Conservation (phyloP, 1,284 basidiomycete species). For the Trichosporon faecale region DNA sequence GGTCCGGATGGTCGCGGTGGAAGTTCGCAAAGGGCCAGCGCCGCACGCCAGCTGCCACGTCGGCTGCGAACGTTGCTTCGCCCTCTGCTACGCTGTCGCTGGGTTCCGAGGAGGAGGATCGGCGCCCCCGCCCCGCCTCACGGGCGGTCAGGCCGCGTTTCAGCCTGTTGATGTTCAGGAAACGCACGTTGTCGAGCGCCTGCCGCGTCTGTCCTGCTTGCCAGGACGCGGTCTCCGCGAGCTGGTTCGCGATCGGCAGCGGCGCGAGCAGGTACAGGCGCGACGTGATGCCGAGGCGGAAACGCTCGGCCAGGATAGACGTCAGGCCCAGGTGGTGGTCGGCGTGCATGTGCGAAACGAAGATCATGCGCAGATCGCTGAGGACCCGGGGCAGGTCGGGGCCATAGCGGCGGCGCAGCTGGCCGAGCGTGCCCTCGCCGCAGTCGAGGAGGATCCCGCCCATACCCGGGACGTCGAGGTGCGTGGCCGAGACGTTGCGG, state of each 20-base stretch:
- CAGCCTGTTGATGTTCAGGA: constrained; percentile 35
- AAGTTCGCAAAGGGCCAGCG: constrained; percentile 30
- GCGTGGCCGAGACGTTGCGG: constrained; percentile 76
- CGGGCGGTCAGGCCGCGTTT: not conserved
- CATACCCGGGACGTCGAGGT: constrained; percentile 65
- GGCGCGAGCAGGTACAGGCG: constrained; percentile 65
- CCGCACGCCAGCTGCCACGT: constrained; percentile 23
- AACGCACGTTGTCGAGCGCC: constrained; percentile 43
- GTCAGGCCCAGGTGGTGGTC: constrained; percentile 88
- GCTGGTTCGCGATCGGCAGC: constrained; percentile 43
- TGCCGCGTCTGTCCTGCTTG: constrained; percentile 28
- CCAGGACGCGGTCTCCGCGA: constrained; percentile 51
- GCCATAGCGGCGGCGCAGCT: constrained; percentile 76
- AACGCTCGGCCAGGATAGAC: constrained; percentile 69
- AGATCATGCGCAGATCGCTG: constrained; percentile 72
- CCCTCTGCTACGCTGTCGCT: not conserved
- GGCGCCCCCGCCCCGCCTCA: not conserved
- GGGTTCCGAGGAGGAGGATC: not conserved
- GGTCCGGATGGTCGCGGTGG: constrained; percentile 10
- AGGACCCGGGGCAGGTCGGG: constrained; percentile 58
- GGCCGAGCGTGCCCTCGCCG: constrained; percentile 89
- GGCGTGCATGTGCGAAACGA: constrained; percentile 84
- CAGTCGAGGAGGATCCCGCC: constrained; percentile 80
- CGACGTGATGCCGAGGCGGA: constrained; percentile 56
- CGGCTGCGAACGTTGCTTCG: constrained; percentile 18